Evolutionary conservation across 805 yeast species (phyloP).

Genomic region (Grigorovia transvaalensis): DNA sequence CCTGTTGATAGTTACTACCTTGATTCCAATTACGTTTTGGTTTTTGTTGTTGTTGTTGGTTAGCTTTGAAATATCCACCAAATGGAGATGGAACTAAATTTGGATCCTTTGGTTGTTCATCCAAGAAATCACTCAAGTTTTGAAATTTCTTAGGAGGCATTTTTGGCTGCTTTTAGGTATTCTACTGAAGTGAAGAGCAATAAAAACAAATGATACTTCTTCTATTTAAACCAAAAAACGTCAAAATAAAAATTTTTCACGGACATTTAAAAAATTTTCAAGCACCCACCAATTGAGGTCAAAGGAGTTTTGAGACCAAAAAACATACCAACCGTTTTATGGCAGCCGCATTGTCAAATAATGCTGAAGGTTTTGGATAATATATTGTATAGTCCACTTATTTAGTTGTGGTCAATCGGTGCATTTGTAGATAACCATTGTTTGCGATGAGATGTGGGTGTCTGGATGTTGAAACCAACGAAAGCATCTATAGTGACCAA

Average conservation of each 20-base stretch:
- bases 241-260: conserved; percentile 1
- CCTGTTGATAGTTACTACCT: conserved; percentile 6
- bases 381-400: too few relatives aligned
- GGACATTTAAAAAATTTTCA: neutral
- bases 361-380: too few relatives aligned
- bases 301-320: neutral
- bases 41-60: conserved; percentile 17
- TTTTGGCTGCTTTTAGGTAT: neutral
- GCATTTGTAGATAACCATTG: too few relatives aligned
- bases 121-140: conserved; percentile 21
- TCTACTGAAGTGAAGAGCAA: neutral
- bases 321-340: neutral
- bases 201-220: neutral
- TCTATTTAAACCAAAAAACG: neutral
- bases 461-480: too few relatives aligned
- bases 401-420: too few relatives aligned
- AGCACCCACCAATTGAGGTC: neutral
- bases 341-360: too few relatives aligned
- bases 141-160: conserved; percentile 25
- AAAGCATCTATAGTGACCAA: too few relatives aligned
- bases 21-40: conserved; percentile 10
- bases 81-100: conserved; percentile 24
- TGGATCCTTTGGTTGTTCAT: conserved; percentile 23
- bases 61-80: conserved; percentile 25
- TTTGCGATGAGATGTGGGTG: too few relatives aligned